Conservation (phyloP, 2,329 filamentous ascomycete genomes). For the Orbilia quercus region DNA sequence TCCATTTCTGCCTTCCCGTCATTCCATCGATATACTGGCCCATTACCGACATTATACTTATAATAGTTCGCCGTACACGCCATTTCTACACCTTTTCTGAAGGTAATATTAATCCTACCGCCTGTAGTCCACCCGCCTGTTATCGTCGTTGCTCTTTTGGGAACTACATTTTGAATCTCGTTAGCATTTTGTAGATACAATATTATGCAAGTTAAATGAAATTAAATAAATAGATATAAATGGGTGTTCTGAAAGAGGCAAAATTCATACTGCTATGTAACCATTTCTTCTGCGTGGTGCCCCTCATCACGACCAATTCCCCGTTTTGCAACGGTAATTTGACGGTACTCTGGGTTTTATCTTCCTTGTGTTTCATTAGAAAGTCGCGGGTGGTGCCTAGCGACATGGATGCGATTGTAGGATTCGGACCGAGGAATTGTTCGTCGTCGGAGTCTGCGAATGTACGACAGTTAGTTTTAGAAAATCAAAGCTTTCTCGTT, state of each 20-base stretch:
- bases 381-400: slow-evolving; percentile 80
- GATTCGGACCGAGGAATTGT: slow-evolving; percentile 75
- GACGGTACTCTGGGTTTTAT: slow-evolving; percentile 28
- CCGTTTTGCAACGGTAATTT: slow-evolving; percentile 59
- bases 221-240: slow-evolving; percentile 73
- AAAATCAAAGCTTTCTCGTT: not conserved
- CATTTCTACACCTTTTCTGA: slow-evolving; percentile 76
- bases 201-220: too few relatives aligned
- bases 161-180: slow-evolving; percentile 24
- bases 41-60: slow-evolving; percentile 52
- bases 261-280: slow-evolving; percentile 58
- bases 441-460: slow-evolving; percentile 78
- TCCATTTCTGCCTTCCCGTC: slow-evolving; percentile 26
- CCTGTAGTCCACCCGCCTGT: slow-evolving; percentile 67
- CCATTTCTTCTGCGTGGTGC: slow-evolving; percentile 66
- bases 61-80: slow-evolving; percentile 85
- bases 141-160: slow-evolving; percentile 63
- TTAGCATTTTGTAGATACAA: slow-evolving; percentile 68
- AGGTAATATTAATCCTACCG: slow-evolving; percentile 81
- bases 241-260: slow-evolving; percentile 71
- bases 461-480: not conserved
- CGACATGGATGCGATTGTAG: slow-evolving; percentile 79
- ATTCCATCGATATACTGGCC: slow-evolving; percentile 45
- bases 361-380: slow-evolving; percentile 72
- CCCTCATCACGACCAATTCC: slow-evolving; percentile 59